Evolutionary conservation across 331 rosid genomes (phyloP).

Genomic region (Rhamnella rubrinervis): DNA sequence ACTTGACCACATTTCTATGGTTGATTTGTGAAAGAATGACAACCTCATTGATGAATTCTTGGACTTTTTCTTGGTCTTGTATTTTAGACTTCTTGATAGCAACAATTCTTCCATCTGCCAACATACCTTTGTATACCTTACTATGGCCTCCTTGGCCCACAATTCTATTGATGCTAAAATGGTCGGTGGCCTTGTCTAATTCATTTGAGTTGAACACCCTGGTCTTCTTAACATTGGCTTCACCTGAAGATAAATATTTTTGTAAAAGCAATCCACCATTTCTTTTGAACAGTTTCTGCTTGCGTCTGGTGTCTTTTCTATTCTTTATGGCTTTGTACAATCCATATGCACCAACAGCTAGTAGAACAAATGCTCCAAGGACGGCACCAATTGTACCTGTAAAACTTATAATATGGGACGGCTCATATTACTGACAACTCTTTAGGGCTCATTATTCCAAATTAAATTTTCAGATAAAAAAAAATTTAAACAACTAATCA

Average conservation of each 20-base stretch:
- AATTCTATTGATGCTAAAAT: slow-evolving; percentile 17
- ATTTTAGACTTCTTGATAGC: slow-evolving; percentile 20
- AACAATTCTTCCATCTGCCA: slow-evolving; percentile 21
- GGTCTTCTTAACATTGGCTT: slow-evolving; percentile 17
- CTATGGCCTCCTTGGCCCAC: slow-evolving; percentile 31
- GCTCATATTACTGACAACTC: no score
- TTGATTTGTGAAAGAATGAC: slow-evolving; percentile 27
- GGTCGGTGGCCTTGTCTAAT: slow-evolving; percentile 18
- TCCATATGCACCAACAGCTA: no score
- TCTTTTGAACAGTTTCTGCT: slow-evolving; percentile 10
- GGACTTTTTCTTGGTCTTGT: neutral
- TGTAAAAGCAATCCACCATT: slow-evolving; percentile 29
- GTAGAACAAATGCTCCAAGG: no score
- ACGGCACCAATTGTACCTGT: no score
- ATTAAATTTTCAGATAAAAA: no score
- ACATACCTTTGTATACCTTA: no score
- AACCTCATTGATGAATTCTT: slow-evolving; percentile 23
- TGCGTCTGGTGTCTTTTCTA: slow-evolving; percentile 9
- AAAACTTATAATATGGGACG: no score
- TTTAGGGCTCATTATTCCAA: no score
- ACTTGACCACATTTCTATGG: slow-evolving; percentile 27
- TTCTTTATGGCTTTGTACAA: slow-evolving; percentile 10
- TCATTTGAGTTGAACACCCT: slow-evolving; percentile 22
- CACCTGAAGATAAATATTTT: slow-evolving; percentile 14
- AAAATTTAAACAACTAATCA: no score